Base-by-base conservation (phyloP, 345 rosid species). In the Stellera chamaejasme region DNA sequence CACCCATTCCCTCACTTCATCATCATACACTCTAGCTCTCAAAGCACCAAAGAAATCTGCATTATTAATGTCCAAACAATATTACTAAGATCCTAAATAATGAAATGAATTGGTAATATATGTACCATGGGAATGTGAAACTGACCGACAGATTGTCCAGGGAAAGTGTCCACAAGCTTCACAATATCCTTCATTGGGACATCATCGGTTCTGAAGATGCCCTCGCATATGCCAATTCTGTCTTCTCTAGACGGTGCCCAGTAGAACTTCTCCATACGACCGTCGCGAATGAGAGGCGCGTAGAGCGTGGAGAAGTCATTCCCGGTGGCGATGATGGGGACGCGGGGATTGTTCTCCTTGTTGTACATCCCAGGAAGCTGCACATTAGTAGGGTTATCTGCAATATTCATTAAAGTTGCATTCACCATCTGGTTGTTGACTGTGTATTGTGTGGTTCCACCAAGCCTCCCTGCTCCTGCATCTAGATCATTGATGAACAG, bases 381-480 rank as follows among this genome's bases (percentile, higher is more conserved):
- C 45, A 81, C 82, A 5, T 77, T 68, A 50, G 82, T 81, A 6
- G 82, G 86, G 52, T 75, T 75, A 55, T 81, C 82, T n/a, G 86
- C 82, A 47, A 75, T 81, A 70, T 75, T 81, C 86, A 81, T 75
- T 43, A 81, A 77, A 12, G 81, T 81, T 44, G 86, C 86, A 55
- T 81, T 81, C 49, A 81, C 86, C 86, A 77, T 81, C 58, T 77
- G 85, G 36, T 80, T 80, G 60, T 77, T 77, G 64, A 77, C 80
- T 0, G 82, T 77, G 68, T 72, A 80, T 41, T 80, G 82, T 7
- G 82, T 77, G 45, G 85, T 75, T 32, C 82, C 76, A 14, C 85
- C 82, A 2, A 80, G 61, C 58, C 85, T 72, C 19, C 82, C 80
- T 0, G 85, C 85, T 44, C 82, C 82, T 1, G 80, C 82, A 49